A percentile compares a stretch with the other conserved stretches of the same genome.
phyloP scores from a whole-genome alignment of 2,329 filamentous ascomycete species.

The Elsinoe arachidis region DNA sequence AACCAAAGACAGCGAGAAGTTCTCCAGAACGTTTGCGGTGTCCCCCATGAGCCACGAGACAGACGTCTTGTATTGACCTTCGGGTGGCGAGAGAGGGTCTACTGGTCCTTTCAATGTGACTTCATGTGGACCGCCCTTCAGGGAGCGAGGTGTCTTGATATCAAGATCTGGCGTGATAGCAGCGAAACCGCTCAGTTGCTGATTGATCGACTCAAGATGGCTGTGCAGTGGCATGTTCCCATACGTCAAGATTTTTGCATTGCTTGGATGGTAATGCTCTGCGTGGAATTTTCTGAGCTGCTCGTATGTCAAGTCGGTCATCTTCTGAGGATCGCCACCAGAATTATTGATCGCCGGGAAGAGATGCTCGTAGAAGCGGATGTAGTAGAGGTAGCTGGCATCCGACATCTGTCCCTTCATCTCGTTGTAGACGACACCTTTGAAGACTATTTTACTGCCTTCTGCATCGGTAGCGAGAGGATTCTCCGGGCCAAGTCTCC shows the following conservation, averaged over 20 bases:
- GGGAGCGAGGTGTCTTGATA: conserved; percentile 65
- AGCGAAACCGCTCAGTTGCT: conserved; percentile 64
- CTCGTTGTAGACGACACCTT: conserved; percentile 97
- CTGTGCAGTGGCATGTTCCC: conserved; percentile 80
- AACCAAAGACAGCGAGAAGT: conserved; percentile 75
- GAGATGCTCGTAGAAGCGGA: conserved; percentile 87
- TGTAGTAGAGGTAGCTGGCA: conserved; percentile 91
- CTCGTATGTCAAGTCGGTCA: conserved; percentile 88
- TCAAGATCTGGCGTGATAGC: conserved; percentile 61
- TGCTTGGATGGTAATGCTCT: conserved; percentile 93
- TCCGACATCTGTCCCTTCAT: conserved; percentile 99
- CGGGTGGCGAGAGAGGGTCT: conserved; percentile 75
- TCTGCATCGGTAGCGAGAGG: conserved; percentile 42
- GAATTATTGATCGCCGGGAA: conserved; percentile 95
- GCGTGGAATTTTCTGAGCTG: conserved; percentile 82
- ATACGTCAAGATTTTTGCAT: conserved; percentile 92
- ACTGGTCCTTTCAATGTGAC: conserved; percentile 71
- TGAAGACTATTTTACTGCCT: conserved; percentile 73
- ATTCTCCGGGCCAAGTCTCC: conserved; percentile 91
- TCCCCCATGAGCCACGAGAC: conserved; percentile 87
- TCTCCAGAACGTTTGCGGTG: conserved; percentile 72
- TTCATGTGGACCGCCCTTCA: conserved; percentile 56
- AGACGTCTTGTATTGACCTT: conserved; percentile 89
- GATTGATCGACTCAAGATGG: conserved; percentile 71
- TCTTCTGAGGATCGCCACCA: conserved; percentile 90